A percentile compares a stretch with the other conserved stretches of the same genome.
These are phyloP conservation scores for Colletotrichum tamarilloi DNA, from an alignment of 2,329 filamentous ascomycete genomes.

Conservation along the genomic window DNA sequence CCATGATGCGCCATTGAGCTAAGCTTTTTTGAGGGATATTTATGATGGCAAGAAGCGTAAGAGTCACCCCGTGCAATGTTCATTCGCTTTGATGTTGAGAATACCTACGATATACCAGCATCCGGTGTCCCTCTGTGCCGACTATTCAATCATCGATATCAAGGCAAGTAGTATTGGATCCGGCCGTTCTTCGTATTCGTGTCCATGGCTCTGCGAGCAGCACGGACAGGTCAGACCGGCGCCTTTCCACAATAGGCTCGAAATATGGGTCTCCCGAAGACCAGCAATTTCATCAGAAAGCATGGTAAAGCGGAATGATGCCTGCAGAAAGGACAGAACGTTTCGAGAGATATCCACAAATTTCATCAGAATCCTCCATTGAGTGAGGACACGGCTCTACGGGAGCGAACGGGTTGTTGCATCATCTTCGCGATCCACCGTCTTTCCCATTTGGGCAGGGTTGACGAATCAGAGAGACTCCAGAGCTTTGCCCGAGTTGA, in stretches of 20 bases:
- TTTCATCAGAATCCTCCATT: background rate
- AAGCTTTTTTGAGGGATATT: too few relatives aligned
- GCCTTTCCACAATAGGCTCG: background rate
- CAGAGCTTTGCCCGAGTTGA: background rate
- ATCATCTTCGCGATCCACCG: background rate
- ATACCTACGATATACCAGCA: background rate
- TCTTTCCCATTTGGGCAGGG: background rate
- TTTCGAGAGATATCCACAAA: background rate
- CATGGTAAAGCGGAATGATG: background rate
- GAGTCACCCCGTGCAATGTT: background rate
- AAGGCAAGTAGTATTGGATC: background rate
- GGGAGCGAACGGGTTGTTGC: background rate
- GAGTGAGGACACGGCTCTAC: background rate
- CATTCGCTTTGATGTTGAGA: background rate
- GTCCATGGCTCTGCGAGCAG: background rate
- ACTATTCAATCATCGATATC: background rate
- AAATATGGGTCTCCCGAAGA: background rate
- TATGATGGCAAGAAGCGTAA: background rate
- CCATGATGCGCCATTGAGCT: too few relatives aligned
- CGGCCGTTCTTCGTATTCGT: background rate
- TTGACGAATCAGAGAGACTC: background rate
- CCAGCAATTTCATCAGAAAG: background rate
- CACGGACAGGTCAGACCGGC: background rate
- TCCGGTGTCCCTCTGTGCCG: background rate
- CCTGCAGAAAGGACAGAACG: background rate